Percentiles rank a stretch among this genome's conserved stretches.
Conservation (phyloP, 257 asterid species). For the Gentiana macrophylla region DNA sequence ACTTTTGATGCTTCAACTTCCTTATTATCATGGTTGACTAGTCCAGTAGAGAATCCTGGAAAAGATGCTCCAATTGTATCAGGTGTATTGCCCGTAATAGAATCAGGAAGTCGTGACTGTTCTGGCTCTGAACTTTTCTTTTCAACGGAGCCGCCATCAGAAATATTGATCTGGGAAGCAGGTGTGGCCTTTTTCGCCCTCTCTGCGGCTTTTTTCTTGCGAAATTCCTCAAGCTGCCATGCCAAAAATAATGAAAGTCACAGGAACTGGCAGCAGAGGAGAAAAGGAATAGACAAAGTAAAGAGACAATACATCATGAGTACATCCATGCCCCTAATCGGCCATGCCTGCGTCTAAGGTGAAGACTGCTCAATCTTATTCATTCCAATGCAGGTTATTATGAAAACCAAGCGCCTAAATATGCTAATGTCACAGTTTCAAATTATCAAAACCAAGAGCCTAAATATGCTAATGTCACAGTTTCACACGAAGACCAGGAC, state of each 20-base stretch:
- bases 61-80: conserved; percentile 32
- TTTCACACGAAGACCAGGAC: not conserved
- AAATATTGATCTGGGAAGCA: conserved; percentile 23
- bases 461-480: not conserved
- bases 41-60: conserved; percentile 18
- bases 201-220: conserved; percentile 76
- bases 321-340: not conserved
- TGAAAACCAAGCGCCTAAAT: not conserved
- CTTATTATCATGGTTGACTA: conserved; percentile 23
- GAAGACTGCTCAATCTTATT: not conserved
- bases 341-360: not conserved
- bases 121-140: conserved; percentile 36
- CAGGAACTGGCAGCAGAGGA: not conserved
- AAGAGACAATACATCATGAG: not conserved
- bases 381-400: not conserved
- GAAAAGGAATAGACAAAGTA: not conserved
- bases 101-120: conserved; percentile 26
- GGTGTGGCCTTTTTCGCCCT: conserved; percentile 51
- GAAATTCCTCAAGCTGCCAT: conserved; percentile 81
- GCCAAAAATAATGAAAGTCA: not conserved
- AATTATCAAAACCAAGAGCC: not conserved
- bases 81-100: conserved; percentile 44
- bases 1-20: conserved; percentile 25
- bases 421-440: not conserved
- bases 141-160: conserved; percentile 34